phyloP scores from a whole-genome alignment of 2,329 filamentous ascomycete genomes.

The Diaporthe nobilis region DNA sequence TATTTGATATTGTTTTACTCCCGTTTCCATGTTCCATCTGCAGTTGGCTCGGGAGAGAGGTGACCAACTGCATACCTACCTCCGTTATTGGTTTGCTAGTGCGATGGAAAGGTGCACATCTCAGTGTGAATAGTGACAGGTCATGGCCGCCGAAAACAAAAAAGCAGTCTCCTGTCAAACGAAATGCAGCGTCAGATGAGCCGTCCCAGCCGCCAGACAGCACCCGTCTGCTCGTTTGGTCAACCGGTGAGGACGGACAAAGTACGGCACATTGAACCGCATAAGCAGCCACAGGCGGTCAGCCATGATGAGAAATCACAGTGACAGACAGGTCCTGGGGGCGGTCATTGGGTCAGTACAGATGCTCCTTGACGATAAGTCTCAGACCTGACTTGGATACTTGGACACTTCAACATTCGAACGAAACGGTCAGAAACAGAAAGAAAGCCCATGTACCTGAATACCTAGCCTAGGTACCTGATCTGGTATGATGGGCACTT shows the following conservation, averaged over 20 bases:
- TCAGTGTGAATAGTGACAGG: constrained; percentile 8
- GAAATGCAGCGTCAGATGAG: not conserved
- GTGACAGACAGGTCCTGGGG: not conserved
- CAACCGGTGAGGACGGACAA: constrained; percentile 18
- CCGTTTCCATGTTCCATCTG: not conserved
- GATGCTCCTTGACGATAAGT: not conserved
- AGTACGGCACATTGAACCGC: not conserved
- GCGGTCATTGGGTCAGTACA: not conserved
- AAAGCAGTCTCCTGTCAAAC: not conserved
- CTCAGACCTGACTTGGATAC: not conserved
- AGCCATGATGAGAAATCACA: not conserved
- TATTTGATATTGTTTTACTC: not conserved
- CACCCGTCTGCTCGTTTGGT: not conserved
- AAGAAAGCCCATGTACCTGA: not conserved
- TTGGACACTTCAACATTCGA: not conserved
- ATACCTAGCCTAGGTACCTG: not conserved
- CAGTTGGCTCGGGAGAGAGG: constrained; percentile 18
- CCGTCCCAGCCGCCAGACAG: not conserved
- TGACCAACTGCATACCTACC: constrained; percentile 1
- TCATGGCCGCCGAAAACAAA: not conserved
- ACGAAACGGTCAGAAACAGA: not conserved
- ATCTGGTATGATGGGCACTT: not conserved
- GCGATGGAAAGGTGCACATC: not conserved
- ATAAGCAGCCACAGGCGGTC: not conserved
- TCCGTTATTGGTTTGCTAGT: not conserved